Conservation (phyloP, 2,329 filamentous ascomycete genomes). For the Colletotrichum shisoi region DNA sequence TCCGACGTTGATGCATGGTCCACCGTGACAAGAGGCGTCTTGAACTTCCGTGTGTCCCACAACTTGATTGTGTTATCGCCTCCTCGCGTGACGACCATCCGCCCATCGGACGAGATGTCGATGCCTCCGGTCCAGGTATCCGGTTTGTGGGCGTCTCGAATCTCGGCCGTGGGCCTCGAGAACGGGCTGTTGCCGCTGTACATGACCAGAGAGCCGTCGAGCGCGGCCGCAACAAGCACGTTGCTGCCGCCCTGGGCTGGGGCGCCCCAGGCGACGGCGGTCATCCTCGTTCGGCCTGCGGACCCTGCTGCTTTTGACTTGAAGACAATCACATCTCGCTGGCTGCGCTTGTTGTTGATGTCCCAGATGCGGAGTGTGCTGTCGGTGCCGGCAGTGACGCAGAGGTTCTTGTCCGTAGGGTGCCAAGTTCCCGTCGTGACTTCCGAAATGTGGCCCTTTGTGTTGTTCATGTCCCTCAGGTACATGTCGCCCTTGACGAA, state of each 20-base stretch:
- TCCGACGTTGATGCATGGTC: slow-evolving; percentile 82
- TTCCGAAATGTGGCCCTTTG: slow-evolving; percentile 94
- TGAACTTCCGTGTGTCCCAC: slow-evolving; percentile 97
- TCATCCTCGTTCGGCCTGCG: slow-evolving; percentile 92
- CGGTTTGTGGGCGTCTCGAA: slow-evolving; percentile 80
- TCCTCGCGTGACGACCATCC: slow-evolving; percentile 88
- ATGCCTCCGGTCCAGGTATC: slow-evolving; percentile 92
- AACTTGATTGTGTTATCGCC: slow-evolving; percentile 93
- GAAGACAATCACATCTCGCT: slow-evolving; percentile 94
- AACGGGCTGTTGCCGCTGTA: slow-evolving; percentile 91
- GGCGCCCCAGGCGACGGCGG: slow-evolving; percentile 85
- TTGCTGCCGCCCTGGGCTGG: slow-evolving; percentile 79
- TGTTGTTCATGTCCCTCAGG: slow-evolving; percentile 94
- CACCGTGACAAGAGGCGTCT: slow-evolving; percentile 81
- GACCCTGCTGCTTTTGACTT: slow-evolving; percentile 90
- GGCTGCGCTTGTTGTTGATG: slow-evolving; percentile 85
- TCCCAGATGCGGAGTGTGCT: slow-evolving; percentile 98
- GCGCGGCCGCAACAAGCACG: slow-evolving; percentile 79
- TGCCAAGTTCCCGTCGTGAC: slow-evolving; percentile 91
- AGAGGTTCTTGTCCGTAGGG: slow-evolving; percentile 82
- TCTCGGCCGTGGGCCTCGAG: slow-evolving; percentile 80
- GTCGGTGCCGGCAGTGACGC: slow-evolving; percentile 91
- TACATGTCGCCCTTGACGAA: slow-evolving; percentile 99
- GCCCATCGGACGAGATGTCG: slow-evolving; percentile 88
- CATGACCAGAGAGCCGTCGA: slow-evolving; percentile 91